Evolutionary conservation across 116 monocot species (phyloP).

Genomic region (Zostera marina): DNA sequence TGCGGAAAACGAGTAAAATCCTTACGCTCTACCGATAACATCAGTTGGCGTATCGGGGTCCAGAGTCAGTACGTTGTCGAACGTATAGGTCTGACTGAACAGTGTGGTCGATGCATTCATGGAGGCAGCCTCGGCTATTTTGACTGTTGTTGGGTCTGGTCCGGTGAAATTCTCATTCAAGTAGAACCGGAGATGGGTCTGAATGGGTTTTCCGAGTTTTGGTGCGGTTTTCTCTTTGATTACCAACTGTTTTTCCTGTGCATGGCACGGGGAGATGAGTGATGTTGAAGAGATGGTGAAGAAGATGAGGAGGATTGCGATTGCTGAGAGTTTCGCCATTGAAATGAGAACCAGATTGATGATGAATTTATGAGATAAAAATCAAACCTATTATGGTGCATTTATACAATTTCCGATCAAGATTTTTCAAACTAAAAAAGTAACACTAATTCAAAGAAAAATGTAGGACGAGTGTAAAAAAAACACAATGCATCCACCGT

Average conservation of each 20-base stretch:
- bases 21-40: conserved; percentile 10
- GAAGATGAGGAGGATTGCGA: too few relatives aligned
- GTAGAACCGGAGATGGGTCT: conserved; percentile 25
- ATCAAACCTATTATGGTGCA: too few relatives aligned
- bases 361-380: too few relatives aligned
- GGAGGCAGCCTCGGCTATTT: conserved; percentile 7
- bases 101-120: neutral
- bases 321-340: neutral
- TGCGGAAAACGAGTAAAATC: conserved; percentile 12
- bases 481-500: too few relatives aligned
- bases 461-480: too few relatives aligned
- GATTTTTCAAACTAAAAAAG: too few relatives aligned
- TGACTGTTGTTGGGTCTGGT: conserved; percentile 14
- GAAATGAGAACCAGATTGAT: too few relatives aligned
- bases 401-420: too few relatives aligned
- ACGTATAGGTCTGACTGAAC: conserved; percentile 21
- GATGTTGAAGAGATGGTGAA: neutral
- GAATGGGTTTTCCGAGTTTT: conserved; percentile 3
- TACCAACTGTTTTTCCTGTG: neutral
- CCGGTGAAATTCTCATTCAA: conserved; percentile 34
- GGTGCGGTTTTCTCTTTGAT: neutral
- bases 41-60: conserved; percentile 10
- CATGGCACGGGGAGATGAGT: neutral
- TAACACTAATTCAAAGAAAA: too few relatives aligned
- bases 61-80: conserved; percentile 41